Conservation (phyloP, 2,329 filamentous ascomycete species). For the Sclerotinia minor region DNA sequence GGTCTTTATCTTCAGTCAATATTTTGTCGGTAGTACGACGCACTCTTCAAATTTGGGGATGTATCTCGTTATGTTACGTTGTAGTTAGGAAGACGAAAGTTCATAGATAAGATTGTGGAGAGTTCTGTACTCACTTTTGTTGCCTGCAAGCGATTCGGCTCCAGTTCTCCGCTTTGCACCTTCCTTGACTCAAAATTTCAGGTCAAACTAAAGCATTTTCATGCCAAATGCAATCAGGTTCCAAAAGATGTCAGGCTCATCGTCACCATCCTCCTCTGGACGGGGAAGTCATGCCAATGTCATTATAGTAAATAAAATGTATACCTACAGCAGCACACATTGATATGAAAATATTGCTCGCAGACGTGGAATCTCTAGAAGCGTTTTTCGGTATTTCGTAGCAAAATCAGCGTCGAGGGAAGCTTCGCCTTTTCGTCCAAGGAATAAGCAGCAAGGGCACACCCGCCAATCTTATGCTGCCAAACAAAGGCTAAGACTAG, state of each 20-base stretch:
- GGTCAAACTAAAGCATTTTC: not conserved
- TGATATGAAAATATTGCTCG: too few species aligned
- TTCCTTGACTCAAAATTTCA: not conserved
- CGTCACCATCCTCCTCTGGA: not conserved
- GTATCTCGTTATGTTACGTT: not conserved
- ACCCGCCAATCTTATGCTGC: too few species aligned
- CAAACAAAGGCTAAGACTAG: too few species aligned
- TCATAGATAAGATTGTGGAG: not conserved
- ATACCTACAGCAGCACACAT: too few species aligned
- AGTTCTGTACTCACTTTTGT: not conserved
- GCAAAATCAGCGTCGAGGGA: too few species aligned
- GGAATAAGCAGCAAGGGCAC: too few species aligned
- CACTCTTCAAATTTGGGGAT: not conserved
- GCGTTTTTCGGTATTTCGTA: too few species aligned
- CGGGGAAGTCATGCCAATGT: too few species aligned
- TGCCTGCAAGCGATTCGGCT: not conserved
- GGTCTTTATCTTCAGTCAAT: not conserved
- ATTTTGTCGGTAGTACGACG: not conserved
- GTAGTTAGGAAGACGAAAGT: not conserved
- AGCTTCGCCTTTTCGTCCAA: too few species aligned
- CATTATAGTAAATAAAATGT: too few species aligned
- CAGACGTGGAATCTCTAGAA: too few species aligned
- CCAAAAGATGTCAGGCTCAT: not conserved
- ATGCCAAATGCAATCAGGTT: not conserved
- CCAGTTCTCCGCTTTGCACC: not conserved